phyloP scores from a whole-genome alignment of 208 protist genomes.

The Zelonia costaricensis region DNA sequence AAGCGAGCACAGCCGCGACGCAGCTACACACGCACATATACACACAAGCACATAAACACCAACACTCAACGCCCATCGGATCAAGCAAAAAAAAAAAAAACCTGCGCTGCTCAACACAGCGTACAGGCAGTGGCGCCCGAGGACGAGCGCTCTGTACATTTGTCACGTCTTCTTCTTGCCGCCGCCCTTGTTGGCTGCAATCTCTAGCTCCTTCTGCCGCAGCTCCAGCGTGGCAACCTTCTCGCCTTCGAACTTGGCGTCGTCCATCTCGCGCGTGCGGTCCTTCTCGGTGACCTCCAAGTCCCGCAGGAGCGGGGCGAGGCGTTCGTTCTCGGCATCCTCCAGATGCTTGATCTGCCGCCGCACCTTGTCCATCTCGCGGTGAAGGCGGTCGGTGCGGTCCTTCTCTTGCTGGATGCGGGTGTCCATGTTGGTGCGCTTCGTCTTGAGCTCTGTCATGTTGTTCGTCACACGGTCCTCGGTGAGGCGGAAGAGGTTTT shows the following conservation, averaged over 20 bases:
- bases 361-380: slow-evolving; percentile 82
- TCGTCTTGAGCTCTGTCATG: slow-evolving; percentile 49
- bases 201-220: slow-evolving; percentile 73
- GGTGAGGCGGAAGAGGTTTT: slow-evolving; percentile 50
- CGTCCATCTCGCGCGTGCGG: slow-evolving; percentile 58
- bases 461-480: slow-evolving; percentile 72
- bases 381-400: slow-evolving; percentile 49
- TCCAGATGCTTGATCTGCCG: slow-evolving; percentile 78
- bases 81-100: background rate
- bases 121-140: too few species aligned
- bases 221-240: slow-evolving; percentile 65
- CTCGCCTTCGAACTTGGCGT: slow-evolving; percentile 77
- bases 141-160: background rate
- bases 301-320: slow-evolving; percentile 61
- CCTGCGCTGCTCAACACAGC: background rate
- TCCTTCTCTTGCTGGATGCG: slow-evolving; percentile 88
- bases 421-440: slow-evolving; percentile 68
- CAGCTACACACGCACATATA: too few species aligned
- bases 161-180: slow-evolving; percentile 11
- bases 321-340: slow-evolving; percentile 62
- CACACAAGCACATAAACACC: too few species aligned
- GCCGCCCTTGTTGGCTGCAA: slow-evolving; percentile 26
- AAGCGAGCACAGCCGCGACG: too few species aligned
- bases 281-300: slow-evolving; percentile 55
- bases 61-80: background rate